phyloP scores from a whole-genome alignment of 75 land plant species.

The Picea sitchensis region DNA sequence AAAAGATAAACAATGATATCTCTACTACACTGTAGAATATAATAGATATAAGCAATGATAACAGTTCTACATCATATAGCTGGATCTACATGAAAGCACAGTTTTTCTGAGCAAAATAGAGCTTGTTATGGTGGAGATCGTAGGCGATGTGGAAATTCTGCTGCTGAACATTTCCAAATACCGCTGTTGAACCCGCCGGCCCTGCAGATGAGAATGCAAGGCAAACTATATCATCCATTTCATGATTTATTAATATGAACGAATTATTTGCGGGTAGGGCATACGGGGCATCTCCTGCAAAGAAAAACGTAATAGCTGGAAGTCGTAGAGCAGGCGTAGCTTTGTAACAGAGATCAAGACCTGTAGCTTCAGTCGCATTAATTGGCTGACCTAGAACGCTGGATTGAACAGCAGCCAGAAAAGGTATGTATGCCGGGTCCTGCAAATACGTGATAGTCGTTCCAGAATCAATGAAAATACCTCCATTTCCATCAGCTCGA shows the following conservation, averaged over 20 bases:
- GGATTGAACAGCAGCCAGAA: not conserved
- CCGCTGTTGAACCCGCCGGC: not conserved
- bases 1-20: too few relatives aligned
- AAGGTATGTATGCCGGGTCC: not conserved
- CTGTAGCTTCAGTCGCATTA: not conserved
- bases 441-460: constrained; percentile 18
- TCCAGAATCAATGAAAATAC: constrained; percentile 22
- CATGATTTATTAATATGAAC: not conserved
- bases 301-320: constrained; percentile 12
- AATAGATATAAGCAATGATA: too few relatives aligned
- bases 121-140: not conserved
- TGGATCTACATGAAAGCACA: not conserved
- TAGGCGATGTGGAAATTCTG: not conserved
- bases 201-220: not conserved
- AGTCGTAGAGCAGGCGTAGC: not conserved
- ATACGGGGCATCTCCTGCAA: constrained; percentile 6
- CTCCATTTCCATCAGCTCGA: constrained; percentile 11
- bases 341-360: constrained; percentile 11
- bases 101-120: not conserved
- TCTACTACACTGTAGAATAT: too few relatives aligned
- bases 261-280: not conserved
- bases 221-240: not conserved
- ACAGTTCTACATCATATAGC: too few relatives aligned
- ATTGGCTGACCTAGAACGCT: not conserved
- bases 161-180: not conserved